Conservation (phyloP, 2,329 filamentous ascomycete species). For the Talaromyces amestolkiae region DNA sequence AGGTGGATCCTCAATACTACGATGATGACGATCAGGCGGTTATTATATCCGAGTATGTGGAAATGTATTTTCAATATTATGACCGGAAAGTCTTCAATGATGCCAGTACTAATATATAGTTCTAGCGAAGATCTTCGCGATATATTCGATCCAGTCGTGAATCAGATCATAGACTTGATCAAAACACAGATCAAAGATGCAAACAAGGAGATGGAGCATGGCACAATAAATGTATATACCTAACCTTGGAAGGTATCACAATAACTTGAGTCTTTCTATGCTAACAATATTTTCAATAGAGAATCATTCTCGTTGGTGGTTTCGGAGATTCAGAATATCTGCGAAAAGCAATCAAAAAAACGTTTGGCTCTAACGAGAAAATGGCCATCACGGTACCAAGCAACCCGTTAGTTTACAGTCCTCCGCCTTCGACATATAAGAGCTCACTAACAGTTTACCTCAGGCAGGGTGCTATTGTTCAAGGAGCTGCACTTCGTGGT, state of each 20-base stretch:
- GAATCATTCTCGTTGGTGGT: slow-evolving; percentile 2
- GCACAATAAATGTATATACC: neutral
- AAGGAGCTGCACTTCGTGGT: slow-evolving; percentile 13
- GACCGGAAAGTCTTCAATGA: neutral
- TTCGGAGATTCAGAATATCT: slow-evolving; percentile 14
- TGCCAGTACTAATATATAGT: neutral
- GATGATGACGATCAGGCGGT: neutral
- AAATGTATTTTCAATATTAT: neutral
- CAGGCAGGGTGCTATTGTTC: slow-evolving; percentile 7
- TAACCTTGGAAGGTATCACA: neutral
- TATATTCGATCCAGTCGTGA: slow-evolving; percentile 8
- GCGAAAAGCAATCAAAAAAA: neutral
- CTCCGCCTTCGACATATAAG: neutral
- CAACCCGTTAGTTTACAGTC: slow-evolving; percentile 5
- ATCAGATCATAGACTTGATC: slow-evolving; percentile 9
- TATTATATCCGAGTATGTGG: slow-evolving; percentile 5
- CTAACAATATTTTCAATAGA: neutral
- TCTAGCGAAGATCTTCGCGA: slow-evolving; percentile 3
- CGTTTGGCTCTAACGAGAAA: neutral
- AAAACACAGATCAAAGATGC: slow-evolving; percentile 8
- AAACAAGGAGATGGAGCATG: neutral
- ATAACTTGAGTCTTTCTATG: neutral
- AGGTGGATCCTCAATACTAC: slow-evolving; percentile 2
- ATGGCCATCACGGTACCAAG: slow-evolving; percentile 3
- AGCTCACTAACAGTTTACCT: neutral